Evolutionary conservation across 2,329 filamentous ascomycete genomes (phyloP).

Genomic region (Blastomyces gilchristii): DNA sequence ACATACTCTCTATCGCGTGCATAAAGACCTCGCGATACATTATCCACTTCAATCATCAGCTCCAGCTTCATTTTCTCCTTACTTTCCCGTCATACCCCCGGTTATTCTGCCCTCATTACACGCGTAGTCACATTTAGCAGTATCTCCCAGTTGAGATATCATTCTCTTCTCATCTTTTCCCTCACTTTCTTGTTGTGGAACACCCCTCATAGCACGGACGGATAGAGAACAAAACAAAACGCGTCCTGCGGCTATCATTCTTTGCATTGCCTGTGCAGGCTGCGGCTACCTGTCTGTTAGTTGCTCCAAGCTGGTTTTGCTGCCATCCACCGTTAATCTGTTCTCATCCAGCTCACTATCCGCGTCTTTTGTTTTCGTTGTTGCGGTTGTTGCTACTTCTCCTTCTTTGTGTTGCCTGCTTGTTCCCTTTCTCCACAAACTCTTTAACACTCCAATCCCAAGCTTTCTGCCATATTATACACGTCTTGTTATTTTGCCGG

Average conservation of each 20-base stretch:
- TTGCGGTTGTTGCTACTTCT: slow-evolving; percentile 3
- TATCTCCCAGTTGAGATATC: neutral
- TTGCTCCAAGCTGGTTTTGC: neutral
- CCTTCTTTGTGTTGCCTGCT: neutral
- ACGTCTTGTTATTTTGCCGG: slow-evolving; percentile 8
- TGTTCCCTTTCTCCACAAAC: slow-evolving; percentile 15
- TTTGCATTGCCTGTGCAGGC: neutral
- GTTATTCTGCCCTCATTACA: slow-evolving; percentile 5
- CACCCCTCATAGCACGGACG: neutral
- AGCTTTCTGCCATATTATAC: slow-evolving; percentile 15
- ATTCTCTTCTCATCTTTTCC: neutral
- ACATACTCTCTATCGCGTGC: neutral
- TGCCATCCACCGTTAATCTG: neutral
- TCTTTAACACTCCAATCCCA: slow-evolving; percentile 2
- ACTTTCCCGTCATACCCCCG: slow-evolving; percentile 3
- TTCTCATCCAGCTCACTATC: neutral
- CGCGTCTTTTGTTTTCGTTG: neutral
- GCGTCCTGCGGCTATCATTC: neutral
- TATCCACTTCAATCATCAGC: neutral
- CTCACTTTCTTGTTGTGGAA: neutral
- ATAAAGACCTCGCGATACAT: neutral
- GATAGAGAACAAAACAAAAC: neutral
- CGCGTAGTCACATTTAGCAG: neutral
- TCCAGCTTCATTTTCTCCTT: neutral
- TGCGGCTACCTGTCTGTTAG: neutral